These are phyloP conservation scores for Trypethelium eluteriae DNA, from an alignment of 495 filamentous ascomycete genomes.

Conservation along the genomic window DNA sequence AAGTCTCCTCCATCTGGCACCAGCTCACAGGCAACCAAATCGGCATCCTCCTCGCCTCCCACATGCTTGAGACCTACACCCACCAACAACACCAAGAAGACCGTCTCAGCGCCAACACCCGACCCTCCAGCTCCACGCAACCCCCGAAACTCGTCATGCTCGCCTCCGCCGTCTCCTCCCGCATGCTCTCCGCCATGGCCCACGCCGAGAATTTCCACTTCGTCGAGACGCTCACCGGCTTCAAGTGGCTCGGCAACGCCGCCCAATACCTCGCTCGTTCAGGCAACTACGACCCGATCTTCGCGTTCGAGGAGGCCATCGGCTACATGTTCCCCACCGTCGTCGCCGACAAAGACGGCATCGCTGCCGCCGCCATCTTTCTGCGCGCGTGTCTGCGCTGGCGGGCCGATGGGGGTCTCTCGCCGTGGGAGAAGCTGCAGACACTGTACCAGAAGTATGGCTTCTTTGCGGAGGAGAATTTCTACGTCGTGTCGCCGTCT, in stretches of 20 bases:
- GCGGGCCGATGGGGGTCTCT: slow-evolving; percentile 51
- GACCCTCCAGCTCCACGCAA: slow-evolving; percentile 20
- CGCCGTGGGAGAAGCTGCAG: slow-evolving; percentile 53
- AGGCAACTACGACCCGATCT: slow-evolving; percentile 45
- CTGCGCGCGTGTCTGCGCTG: slow-evolving; percentile 50
- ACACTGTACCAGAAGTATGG: slow-evolving; percentile 55
- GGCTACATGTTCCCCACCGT: slow-evolving; percentile 66
- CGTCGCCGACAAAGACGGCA: slow-evolving; percentile 64
- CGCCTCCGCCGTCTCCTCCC: slow-evolving; percentile 57
- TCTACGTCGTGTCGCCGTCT: slow-evolving; percentile 57
- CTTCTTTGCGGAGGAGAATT: slow-evolving; percentile 59
- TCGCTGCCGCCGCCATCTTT: slow-evolving; percentile 60
- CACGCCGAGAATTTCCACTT: slow-evolving; percentile 48
- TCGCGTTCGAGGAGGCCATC: slow-evolving; percentile 66
- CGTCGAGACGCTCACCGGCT: slow-evolving; percentile 62
- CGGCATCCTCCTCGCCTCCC: slow-evolving; percentile 54
- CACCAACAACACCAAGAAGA: background rate
- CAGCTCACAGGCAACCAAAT: slow-evolving; percentile 64
- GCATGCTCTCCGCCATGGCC: slow-evolving; percentile 58
- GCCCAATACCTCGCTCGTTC: slow-evolving; percentile 27
- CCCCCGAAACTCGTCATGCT: slow-evolving; percentile 47
- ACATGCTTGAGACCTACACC: slow-evolving; percentile 42
- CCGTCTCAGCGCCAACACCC: slow-evolving; percentile 19
- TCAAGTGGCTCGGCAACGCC: slow-evolving; percentile 60
- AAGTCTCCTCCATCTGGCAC: slow-evolving; percentile 50